These are phyloP conservation scores for Porphyrellus cyaneotinctus DNA, from an alignment of 768 basidiomycete genomes.

Conservation along the genomic window DNA sequence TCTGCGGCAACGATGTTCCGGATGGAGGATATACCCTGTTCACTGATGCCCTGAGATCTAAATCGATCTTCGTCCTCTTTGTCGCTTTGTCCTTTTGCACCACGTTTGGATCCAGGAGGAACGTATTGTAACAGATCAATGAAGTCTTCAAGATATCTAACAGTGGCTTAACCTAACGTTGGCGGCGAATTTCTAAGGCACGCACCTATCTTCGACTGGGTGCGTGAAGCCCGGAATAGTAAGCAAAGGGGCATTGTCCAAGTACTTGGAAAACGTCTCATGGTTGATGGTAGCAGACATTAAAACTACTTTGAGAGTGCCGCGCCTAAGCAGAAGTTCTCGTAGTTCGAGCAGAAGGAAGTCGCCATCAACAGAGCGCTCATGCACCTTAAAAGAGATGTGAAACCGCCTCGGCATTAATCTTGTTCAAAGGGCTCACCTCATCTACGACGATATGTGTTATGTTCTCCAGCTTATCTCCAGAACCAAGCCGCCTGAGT, in stretches of 20 bases:
- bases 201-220: constrained; percentile 72
- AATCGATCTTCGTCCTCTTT: constrained; percentile 47
- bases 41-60: constrained; percentile 50
- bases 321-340: constrained; percentile 62
- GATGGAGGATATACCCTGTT: constrained; percentile 48
- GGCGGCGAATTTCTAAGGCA: constrained; percentile 1
- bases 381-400: constrained; percentile 63
- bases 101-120: constrained; percentile 39
- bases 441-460: constrained; percentile 91
- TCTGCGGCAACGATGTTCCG: constrained; percentile 58
- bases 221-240: constrained; percentile 80
- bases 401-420: neutral
- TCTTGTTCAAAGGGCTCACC: constrained; percentile 38
- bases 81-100: constrained; percentile 26
- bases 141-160: constrained; percentile 83
- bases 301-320: constrained; percentile 70
- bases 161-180: neutral
- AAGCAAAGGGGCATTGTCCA: constrained; percentile 73
- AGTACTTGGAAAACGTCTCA: constrained; percentile 78
- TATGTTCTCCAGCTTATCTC: constrained; percentile 64
- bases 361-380: constrained; percentile 88
- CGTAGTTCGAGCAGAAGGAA: constrained; percentile 82
- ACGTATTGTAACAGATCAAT: constrained; percentile 55
- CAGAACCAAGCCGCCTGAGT: constrained; percentile 68
- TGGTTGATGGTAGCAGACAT: constrained; percentile 98